Evolutionary conservation across 192 early-diverging fungal genomes (phyloP), one percentile per base, ranked within the genome.

Genomic region (Spinellus fusiger): DNA sequence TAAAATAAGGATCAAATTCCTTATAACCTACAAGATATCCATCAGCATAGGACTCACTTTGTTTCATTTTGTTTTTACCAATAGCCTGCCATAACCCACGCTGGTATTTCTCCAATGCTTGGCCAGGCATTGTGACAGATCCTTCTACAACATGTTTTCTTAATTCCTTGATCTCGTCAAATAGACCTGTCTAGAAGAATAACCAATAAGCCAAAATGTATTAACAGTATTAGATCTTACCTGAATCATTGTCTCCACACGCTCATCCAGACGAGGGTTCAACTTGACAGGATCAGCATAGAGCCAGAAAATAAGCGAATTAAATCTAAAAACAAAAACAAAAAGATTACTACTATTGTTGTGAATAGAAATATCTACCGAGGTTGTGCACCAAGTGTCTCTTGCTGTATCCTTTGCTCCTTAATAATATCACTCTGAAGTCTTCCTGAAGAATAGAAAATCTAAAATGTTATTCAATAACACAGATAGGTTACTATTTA

Each of bases 181-280:
- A 90, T 0, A 86, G 60, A 4, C 82, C 80, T 5, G 62, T 70
- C 69, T 81, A 61, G 34, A 0, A 40, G 28, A 13, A 56, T 40
- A 3, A 29, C n/a, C n/a, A n/a, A n/a, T n/a, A n/a, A n/a, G n/a
- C n/a, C n/a, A n/a, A n/a, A n/a, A n/a, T n/a, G n/a, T n/a, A n/a
- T n/a, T n/a, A n/a, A n/a, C n/a, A n/a, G n/a, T n/a, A n/a, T 34
- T 23, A 46, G 15, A 22, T 38, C 27, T 54, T 64, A 84, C 89
- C 65, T 87, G 72, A 38, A 96, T 82, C 96, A 98, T 98, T n/a
- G 73, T 77, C 61, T 90, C 88, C 2, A 96, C 89, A 12, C 96
- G 85, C 13, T 73, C 69, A 63, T 96, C 91, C 9, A 98, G 73
- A 31, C 96, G 82, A 54, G 80, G 76, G 46, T 94, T 81, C 12